Percentiles rank a stretch among this genome's conserved stretches.
phyloP scores from a whole-genome alignment of 257 asterid genomes.

The Solanum chmielewskii region DNA sequence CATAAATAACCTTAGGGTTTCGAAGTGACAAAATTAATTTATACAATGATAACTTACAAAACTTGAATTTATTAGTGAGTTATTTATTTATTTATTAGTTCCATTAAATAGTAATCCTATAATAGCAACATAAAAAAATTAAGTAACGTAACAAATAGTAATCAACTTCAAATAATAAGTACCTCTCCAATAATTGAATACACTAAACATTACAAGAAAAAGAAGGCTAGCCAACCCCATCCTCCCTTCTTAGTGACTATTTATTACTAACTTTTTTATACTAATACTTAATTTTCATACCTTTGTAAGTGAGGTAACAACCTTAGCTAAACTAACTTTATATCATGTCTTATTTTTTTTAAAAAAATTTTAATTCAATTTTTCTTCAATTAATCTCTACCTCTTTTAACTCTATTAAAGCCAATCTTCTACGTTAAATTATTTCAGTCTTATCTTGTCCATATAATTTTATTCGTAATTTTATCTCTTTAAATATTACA shows the following conservation, averaged over 20 bases:
- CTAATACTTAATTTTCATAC: too few species aligned
- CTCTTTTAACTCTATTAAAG: too few species aligned
- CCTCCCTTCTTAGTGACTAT: background rate
- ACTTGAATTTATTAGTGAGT: background rate
- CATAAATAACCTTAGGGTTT: background rate
- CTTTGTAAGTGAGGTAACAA: background rate
- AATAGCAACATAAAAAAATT: too few species aligned
- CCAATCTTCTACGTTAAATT: fast-evolving
- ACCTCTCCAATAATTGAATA: background rate
- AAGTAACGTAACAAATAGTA: background rate
- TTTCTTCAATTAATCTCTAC: too few species aligned
- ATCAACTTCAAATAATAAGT: background rate
- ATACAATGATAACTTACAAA: too few species aligned
- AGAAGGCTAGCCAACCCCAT: background rate
- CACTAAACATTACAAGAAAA: background rate
- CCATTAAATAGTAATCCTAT: background rate
- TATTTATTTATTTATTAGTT: too few species aligned
- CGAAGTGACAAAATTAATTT: background rate
- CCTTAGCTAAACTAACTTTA: background rate
- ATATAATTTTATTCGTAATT: too few species aligned
- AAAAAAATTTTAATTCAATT: too few species aligned
- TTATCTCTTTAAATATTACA: background rate
- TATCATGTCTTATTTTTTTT: too few species aligned
- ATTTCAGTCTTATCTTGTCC: too few species aligned
- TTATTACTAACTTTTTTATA: background rate